Conservation (phyloP, 2,329 filamentous ascomycete species). For the Didymosphaeria variabile region DNA sequence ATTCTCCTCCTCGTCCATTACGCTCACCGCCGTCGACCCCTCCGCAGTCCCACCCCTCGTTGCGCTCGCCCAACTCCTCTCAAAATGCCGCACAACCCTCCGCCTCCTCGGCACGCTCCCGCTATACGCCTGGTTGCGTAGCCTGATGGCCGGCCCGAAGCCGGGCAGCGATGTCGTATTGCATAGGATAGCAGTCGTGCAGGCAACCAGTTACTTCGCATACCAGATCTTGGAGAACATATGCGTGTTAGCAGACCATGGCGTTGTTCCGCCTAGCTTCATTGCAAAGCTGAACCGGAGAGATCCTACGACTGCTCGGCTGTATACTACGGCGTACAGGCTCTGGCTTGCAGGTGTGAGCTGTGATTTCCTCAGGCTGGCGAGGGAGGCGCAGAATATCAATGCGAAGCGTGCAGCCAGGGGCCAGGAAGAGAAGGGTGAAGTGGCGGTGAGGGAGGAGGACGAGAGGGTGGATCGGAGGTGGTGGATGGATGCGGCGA, state of each 20-base stretch:
- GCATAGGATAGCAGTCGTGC: constrained; percentile 52
- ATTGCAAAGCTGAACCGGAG: constrained; percentile 51
- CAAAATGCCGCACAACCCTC: constrained; percentile 54
- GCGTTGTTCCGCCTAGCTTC: constrained; percentile 47
- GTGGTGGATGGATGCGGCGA: constrained; percentile 56
- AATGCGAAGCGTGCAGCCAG: constrained; percentile 41
- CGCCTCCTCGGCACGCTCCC: constrained; percentile 55
- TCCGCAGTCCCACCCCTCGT: constrained; percentile 41
- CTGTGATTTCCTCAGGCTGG: constrained; percentile 55
- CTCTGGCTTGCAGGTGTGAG: constrained; percentile 55
- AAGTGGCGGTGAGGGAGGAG: constrained; percentile 47
- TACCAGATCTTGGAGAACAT: constrained; percentile 58
- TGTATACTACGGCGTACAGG: constrained; percentile 54
- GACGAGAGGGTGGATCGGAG: constrained; percentile 48
- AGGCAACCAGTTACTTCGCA: constrained; percentile 53
- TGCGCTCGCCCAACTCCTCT: constrained; percentile 51
- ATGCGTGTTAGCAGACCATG: constrained; percentile 53
- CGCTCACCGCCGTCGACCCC: constrained; percentile 34
- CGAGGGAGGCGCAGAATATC: constrained; percentile 54
- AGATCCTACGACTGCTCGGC: constrained; percentile 41
- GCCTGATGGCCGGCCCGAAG: constrained; percentile 53
- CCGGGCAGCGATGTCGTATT: constrained; percentile 53
- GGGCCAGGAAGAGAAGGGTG: constrained; percentile 37
- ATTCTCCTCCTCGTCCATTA: constrained; percentile 37
- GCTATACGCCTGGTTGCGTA: constrained; percentile 56